Conservation (phyloP, 257 asterid species). For the Osmanthus fragrans region DNA sequence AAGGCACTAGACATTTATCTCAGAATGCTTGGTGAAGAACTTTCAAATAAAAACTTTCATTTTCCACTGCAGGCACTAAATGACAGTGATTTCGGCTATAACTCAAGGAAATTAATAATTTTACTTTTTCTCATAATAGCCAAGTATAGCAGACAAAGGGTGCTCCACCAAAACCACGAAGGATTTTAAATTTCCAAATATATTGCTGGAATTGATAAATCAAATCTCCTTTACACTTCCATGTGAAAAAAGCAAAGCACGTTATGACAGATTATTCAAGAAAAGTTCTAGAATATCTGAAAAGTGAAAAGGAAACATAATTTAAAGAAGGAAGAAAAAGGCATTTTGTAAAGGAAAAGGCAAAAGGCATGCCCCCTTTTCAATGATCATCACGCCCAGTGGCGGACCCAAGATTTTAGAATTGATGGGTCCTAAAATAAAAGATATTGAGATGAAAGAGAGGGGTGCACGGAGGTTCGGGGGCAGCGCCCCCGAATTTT, state of each 20-base stretch:
- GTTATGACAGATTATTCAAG: slow-evolving; percentile 17
- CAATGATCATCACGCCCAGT: slow-evolving; percentile 24
- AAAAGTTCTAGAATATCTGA: slow-evolving; percentile 24
- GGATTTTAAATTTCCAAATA: neutral
- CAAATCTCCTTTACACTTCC: slow-evolving; percentile 13
- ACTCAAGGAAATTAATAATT: slow-evolving; percentile 6
- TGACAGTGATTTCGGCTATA: neutral
- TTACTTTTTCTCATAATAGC: neutral
- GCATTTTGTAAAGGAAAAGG: slow-evolving; percentile 23
- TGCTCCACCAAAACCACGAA: neutral
- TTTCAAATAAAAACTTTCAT: neutral
- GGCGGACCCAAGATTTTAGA: too few relatives aligned
- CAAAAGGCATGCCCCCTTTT: slow-evolving; percentile 28
- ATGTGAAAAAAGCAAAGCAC: slow-evolving; percentile 24
- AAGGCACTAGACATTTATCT: neutral
- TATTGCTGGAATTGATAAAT: neutral
- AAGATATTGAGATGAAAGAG: too few relatives aligned
- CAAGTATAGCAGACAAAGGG: neutral
- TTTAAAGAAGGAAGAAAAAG: slow-evolving; percentile 20
- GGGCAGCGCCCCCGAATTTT: too few relatives aligned
- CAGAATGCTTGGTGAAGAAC: neutral
- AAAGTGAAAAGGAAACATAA: slow-evolving; percentile 26
- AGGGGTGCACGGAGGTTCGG: too few relatives aligned
- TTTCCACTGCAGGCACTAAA: neutral
- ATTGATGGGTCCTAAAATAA: too few relatives aligned